A percentile compares a stretch with the other conserved stretches of the same genome.
These are phyloP conservation scores for Paramecium sonneborni DNA, from an alignment of 73 alveolate species.

Conservation along the genomic window DNA sequence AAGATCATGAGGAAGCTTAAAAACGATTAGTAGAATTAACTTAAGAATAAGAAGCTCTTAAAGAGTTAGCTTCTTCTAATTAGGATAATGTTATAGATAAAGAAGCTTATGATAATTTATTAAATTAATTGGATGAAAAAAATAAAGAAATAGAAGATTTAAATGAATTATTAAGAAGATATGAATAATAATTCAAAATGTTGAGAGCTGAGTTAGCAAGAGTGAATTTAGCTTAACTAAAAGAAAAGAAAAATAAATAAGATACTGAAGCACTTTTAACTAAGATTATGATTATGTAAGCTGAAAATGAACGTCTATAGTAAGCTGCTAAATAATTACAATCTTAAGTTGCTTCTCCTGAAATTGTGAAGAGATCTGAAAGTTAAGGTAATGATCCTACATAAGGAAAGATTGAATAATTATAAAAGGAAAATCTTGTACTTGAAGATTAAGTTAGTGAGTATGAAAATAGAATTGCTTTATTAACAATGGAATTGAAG, in stretches of 20 bases:
- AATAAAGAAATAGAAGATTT: slow-evolving; percentile 17
- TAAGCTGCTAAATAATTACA: not conserved
- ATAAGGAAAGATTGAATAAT: not conserved
- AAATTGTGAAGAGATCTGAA: not conserved
- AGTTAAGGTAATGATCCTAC: not conserved
- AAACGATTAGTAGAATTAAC: not conserved
- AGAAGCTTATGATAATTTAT: not conserved
- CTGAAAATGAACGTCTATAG: slow-evolving; percentile 29
- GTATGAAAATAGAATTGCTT: slow-evolving; percentile 38
- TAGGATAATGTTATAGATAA: not conserved
- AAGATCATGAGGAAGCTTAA: slow-evolving; percentile 13
- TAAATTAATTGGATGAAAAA: slow-evolving; percentile 16
- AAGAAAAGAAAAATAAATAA: not conserved
- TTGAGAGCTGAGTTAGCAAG: slow-evolving; percentile 27
- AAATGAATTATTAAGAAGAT: slow-evolving; percentile 5
- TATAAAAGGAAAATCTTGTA: not conserved
- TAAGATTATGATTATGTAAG: not conserved
- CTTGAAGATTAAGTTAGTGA: not conserved
- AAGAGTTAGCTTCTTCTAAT: not conserved
- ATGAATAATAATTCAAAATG: slow-evolving; percentile 36
- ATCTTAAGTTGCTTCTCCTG: not conserved
- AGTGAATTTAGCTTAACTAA: slow-evolving; percentile 33
- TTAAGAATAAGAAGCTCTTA: not conserved
- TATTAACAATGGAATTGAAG: slow-evolving; percentile 24
- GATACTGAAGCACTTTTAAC: not conserved